Conservation (phyloP, 1,284 basidiomycete species). For the Apiotrichum montevideense region DNA sequence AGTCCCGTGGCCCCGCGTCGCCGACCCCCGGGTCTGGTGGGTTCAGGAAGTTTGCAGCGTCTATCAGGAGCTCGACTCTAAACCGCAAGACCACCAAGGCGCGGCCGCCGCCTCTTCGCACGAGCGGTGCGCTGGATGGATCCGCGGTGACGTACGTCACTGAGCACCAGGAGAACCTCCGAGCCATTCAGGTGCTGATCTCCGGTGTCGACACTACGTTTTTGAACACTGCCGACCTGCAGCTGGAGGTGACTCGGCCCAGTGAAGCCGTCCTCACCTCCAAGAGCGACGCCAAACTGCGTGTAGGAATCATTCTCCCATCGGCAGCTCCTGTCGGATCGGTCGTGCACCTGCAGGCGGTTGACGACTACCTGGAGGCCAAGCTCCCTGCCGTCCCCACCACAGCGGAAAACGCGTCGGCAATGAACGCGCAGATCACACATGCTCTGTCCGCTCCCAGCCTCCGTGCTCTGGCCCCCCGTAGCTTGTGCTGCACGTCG, state of each 20-base stretch:
- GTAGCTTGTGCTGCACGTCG: constrained; percentile 35
- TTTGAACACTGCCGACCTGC: constrained; percentile 27
- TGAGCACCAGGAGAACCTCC: constrained; percentile 75
- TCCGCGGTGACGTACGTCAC: constrained; percentile 56
- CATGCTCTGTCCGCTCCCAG: constrained; percentile 35
- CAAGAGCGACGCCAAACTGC: constrained; percentile 55
- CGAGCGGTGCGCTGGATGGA: not conserved
- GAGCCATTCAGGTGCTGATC: constrained; percentile 63
- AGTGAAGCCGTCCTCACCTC: constrained; percentile 57
- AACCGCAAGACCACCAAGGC: not conserved
- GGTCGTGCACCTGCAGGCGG: constrained; percentile 54
- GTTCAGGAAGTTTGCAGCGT: not conserved
- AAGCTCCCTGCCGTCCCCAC: constrained; percentile 52
- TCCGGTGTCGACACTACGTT: constrained; percentile 27
- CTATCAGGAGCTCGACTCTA: not conserved
- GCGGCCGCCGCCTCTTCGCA: not conserved
- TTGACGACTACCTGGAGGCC: constrained; percentile 57
- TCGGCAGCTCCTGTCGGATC: constrained; percentile 57
- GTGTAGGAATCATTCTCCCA: constrained; percentile 61
- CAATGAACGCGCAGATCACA: constrained; percentile 28
- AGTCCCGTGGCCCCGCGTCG: not conserved
- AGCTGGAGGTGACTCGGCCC: constrained; percentile 44
- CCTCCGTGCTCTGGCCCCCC: constrained; percentile 31
- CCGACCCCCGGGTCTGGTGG: not conserved
- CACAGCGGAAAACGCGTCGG: constrained; percentile 22